Evolutionary conservation across 768 basidiomycete genomes (phyloP), one percentile per base, ranked within the genome.

Genomic region (Leccinum rimulosum): DNA sequence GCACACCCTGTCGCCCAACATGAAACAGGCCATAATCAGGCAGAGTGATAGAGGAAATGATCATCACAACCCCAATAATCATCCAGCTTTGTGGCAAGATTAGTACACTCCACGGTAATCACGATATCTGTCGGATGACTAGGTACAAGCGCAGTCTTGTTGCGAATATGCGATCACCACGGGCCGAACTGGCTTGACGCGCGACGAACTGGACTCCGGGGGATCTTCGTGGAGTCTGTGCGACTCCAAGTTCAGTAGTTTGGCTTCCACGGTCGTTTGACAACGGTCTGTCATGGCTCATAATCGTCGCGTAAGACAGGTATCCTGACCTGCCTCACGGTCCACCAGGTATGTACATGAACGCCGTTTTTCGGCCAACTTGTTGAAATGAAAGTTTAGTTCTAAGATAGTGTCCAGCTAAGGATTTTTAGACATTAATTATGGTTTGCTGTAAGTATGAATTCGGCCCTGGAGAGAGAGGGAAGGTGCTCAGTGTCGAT

Each of bases 401-500:
- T 45, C 28, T 31, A 40, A 40, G 38, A 40, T 43, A 43, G 40
- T 43, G 52, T 53, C 6, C 22, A 38, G 25, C 55, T 58, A 25
- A n/a, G 17, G 55, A 19, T 59, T 38, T 33, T 22, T 45, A 45
- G 43, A 45, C 43, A 36, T 45, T 48, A 27, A 31, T 43, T 45
- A 45, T 45, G 43, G 43, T 45, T 45, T 45, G 43, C 43, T 45
- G 43, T 12, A 45, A 43, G 40, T n/a, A 40, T 40, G 38, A 40
- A 40, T 48, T 48, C 47, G 22, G 58, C 49, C 31, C 51, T 35
- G 31, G 28, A 53, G 43, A 53, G 43, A 35, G 49, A 36, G 43
- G 9, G 40, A 43, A 17, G n/a, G 8, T 12, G 22, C 5, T 28
- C 48, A 12, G 47, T 48, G 68, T 68, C 64, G 69, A 70, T 69